phyloP scores from a whole-genome alignment of 495 filamentous ascomycete species.

The Choiromyces venosus region DNA sequence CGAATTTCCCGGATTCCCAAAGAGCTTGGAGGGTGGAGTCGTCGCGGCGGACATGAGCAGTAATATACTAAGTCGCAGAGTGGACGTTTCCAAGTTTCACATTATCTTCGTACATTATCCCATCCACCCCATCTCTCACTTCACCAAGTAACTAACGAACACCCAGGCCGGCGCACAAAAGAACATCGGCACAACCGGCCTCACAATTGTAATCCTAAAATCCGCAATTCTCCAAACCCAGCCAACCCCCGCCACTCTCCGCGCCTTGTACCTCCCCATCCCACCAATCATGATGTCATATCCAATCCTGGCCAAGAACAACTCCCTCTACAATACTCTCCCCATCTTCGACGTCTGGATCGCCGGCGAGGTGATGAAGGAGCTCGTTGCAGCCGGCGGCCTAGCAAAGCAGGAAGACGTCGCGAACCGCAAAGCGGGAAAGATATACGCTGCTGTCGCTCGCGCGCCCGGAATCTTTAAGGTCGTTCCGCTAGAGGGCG shows the following conservation, averaged over 20 bases:
- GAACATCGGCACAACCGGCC: constrained; percentile 78
- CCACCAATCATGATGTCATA: constrained; percentile 75
- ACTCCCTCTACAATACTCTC: constrained; percentile 89
- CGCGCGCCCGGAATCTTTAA: constrained; percentile 54
- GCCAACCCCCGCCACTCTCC: constrained; percentile 60
- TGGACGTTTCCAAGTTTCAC: constrained; percentile 68
- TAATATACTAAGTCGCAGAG: constrained; percentile 59
- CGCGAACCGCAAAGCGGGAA: constrained; percentile 57
- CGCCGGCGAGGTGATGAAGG: constrained; percentile 73
- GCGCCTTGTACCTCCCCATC: constrained; percentile 69
- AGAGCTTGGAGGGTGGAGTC: constrained; percentile 52
- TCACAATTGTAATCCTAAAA: constrained; percentile 75
- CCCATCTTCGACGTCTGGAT: constrained; percentile 91
- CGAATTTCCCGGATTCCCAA: constrained; percentile 78
- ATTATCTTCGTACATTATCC: constrained; percentile 57
- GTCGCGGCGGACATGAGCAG: constrained; percentile 84
- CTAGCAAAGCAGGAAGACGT: constrained; percentile 65
- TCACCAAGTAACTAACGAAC: constrained; percentile 3
- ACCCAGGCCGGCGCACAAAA: constrained; percentile 69
- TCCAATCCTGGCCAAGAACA: constrained; percentile 73
- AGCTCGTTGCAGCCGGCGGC: constrained; percentile 57
- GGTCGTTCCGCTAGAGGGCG: constrained; percentile 66
- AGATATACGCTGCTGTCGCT: constrained; percentile 71
- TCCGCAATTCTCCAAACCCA: constrained; percentile 61
- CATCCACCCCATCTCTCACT: constrained; percentile 37